Evolutionary conservation across 768 basidiomycete genomes (phyloP).

Genomic region (Russula foetens): DNA sequence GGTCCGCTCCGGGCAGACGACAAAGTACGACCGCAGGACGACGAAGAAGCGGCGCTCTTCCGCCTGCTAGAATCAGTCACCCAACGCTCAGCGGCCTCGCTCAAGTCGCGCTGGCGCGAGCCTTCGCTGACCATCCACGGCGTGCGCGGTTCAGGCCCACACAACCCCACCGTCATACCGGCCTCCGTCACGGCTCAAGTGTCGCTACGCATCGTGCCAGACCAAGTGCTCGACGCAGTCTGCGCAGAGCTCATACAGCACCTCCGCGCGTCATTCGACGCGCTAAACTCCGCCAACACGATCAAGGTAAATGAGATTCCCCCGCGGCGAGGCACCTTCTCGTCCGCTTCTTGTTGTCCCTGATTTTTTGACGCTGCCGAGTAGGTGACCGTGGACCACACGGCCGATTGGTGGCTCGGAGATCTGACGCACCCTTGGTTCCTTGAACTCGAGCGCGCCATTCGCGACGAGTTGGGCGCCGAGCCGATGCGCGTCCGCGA

Average conservation of each 20-base stretch:
- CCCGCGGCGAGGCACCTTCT: no score
- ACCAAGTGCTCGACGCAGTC: conserved; percentile 74
- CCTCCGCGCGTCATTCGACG: conserved; percentile 49
- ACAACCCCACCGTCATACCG: conserved; percentile 85
- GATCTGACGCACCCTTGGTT: conserved; percentile 82
- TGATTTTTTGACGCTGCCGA: background rate
- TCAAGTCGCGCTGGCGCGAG: conserved; percentile 80
- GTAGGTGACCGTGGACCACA: conserved; percentile 72
- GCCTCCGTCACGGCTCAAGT: conserved; percentile 75
- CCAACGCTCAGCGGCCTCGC: conserved; percentile 52
- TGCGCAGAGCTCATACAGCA: conserved; percentile 51
- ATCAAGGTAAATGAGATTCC: conserved; percentile 44
- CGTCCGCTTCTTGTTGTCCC: no score
- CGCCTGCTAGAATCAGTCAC: conserved; percentile 61
- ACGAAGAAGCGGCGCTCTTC: conserved; percentile 62
- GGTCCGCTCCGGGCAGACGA: conserved; percentile 45
- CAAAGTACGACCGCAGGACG: conserved; percentile 58
- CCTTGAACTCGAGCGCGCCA: conserved; percentile 72
- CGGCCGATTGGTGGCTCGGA: conserved; percentile 96
- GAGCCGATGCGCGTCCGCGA: conserved; percentile 85
- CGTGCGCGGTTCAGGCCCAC: conserved; percentile 73
- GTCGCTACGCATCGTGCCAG: conserved; percentile 89
- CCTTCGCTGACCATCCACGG: conserved; percentile 87
- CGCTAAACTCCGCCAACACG: conserved; percentile 57
- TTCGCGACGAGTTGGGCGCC: conserved; percentile 81